Base-by-base conservation (phyloP, 148 eudicot species). In the Fallopia convolvulus region DNA sequence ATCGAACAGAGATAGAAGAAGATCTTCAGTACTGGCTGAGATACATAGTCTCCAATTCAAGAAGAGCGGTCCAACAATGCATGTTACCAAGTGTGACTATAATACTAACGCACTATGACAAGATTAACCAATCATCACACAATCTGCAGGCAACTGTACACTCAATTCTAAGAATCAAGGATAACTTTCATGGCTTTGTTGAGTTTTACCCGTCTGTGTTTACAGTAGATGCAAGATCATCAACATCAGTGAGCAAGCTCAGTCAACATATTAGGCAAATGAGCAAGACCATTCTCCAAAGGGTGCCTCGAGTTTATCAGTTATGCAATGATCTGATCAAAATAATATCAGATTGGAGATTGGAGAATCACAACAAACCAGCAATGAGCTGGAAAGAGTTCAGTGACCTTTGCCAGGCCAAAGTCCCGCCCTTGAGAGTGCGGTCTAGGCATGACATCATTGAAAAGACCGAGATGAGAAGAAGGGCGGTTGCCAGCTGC, bases 1-100 rank as follows among this genome's bases (percentile, higher is more conserved):
- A 75, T 76, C 83, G 91, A 7, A 23, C 71, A 55, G 97, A 92
- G 81, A 79, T 95, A 8, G 94, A 91, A 90, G 93, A 94, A 80
- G 99, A 95, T 77, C 80, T 95, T 13, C 89, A 89, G 42, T 91
- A 92, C 80, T 95, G 99, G 99, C 97, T 95, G 17, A 88, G 97
- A 75, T 90, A 86, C 82, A 87, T 92, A 65, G 94, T 91, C 65
- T 90, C 99, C 68, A 92, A 92, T 89, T 95, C 97, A 41, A 89
- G 66, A 84, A 87, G 87, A 79, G 91, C 94, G 32, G 92, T 83
- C 75, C 91, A 90, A 83, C 99, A 91, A 79, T 89, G 94, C 79
- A 86, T 89, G 89, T 85, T 92, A 70, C 94, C 99, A 40, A 91
- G 88, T 85, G 93, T 91, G 42, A 88, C 97, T 55, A 78, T 91